Conservation (phyloP, 2,329 filamentous ascomycete species). For the Colletotrichum scovillei region DNA sequence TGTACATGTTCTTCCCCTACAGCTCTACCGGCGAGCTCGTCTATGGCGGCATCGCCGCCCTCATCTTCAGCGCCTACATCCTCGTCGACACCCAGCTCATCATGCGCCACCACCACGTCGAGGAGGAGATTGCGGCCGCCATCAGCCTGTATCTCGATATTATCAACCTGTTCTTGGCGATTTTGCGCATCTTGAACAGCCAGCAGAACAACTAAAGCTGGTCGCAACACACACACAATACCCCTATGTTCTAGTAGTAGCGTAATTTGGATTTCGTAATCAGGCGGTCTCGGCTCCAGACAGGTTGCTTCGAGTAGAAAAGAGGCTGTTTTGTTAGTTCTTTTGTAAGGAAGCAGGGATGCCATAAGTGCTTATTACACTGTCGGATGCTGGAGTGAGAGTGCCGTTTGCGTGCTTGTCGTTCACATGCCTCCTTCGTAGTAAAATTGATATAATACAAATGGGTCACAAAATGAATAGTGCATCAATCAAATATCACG, state of each 20-base stretch:
- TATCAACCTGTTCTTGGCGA: slow-evolving; percentile 96
- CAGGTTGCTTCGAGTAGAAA: not conserved
- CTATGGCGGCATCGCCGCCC: slow-evolving; percentile 83
- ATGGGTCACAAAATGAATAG: not conserved
- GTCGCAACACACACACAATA: not conserved
- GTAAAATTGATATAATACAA: not conserved
- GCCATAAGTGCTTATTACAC: too few species aligned
- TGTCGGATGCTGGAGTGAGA: not conserved
- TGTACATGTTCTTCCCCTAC: slow-evolving; percentile 88
- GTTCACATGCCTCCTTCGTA: not conserved
- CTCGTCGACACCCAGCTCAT: slow-evolving; percentile 96
- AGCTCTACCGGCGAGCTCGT: slow-evolving; percentile 85
- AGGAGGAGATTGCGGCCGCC: slow-evolving; percentile 95
- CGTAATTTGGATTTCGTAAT: not conserved
- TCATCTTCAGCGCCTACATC: slow-evolving; percentile 95
- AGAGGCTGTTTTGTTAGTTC: too few species aligned
- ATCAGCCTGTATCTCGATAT: slow-evolving; percentile 97
- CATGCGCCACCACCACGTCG: slow-evolving; percentile 95
- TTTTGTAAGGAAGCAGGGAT: not conserved
- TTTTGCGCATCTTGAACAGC: slow-evolving; percentile 95
- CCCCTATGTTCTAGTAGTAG: not conserved
- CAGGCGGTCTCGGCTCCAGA: not conserved
- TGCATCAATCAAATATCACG: not conserved
- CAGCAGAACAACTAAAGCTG: slow-evolving; percentile 84
- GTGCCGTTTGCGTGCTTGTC: not conserved